Conservation (phyloP, 169 alveolate genomes). For the Plasmodium yoelii region DNA sequence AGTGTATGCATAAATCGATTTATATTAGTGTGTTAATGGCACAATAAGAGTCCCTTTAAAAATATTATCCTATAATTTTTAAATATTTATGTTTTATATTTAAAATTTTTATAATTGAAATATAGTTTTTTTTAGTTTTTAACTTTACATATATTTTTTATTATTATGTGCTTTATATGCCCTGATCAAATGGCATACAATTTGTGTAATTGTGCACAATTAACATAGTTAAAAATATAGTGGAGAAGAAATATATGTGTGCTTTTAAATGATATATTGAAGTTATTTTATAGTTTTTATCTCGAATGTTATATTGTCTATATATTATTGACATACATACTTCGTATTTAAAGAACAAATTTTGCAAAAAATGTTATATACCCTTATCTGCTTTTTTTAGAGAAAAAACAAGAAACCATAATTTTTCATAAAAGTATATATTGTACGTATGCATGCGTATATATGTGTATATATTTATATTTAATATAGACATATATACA, state of each 20-base stretch:
- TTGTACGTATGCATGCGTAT: not conserved
- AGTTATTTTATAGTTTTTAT: not conserved
- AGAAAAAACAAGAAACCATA: not conserved
- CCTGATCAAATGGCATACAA: not conserved
- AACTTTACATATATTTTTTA: not conserved
- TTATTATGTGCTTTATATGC: slow-evolving; percentile 1
- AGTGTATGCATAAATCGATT: too few species aligned
- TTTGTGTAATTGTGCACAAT: not conserved
- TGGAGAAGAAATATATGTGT: not conserved
- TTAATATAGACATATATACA: not conserved
- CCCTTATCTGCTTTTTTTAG: not conserved
- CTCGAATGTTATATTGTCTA: not conserved
- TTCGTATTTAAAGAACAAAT: not conserved
- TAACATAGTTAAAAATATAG: not conserved
- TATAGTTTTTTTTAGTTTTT: not conserved
- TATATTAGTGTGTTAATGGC: too few species aligned
- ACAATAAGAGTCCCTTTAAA: too few species aligned
- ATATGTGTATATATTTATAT: not conserved
- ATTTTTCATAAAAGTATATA: not conserved
- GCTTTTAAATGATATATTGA: not conserved
- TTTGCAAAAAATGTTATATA: not conserved
- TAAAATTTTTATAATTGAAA: not conserved
- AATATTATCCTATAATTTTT: too few species aligned
- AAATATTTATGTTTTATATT: not conserved
- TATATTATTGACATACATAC: not conserved